These are phyloP conservation scores for Cyberlindnera mrakii DNA, from an alignment of 805 yeast genomes.

Conservation along the genomic window DNA sequence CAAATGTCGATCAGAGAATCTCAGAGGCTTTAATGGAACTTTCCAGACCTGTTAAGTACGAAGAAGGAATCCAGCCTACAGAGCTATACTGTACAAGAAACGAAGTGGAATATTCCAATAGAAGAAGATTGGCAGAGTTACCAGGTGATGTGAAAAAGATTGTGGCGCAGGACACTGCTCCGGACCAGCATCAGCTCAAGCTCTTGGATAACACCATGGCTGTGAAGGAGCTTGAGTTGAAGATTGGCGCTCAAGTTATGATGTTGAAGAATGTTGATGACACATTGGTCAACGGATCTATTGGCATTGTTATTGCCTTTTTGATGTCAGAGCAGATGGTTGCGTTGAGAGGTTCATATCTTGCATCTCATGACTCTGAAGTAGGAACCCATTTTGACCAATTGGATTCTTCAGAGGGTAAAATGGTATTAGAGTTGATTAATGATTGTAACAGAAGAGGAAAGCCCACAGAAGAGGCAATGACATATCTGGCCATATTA, in stretches of 20 bases:
- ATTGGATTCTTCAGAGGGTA: background rate
- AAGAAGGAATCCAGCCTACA: slow-evolving; percentile 82
- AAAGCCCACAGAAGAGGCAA: slow-evolving; percentile 23
- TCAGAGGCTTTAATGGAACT: slow-evolving; percentile 43
- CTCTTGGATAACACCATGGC: slow-evolving; percentile 65
- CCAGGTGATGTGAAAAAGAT: slow-evolving; percentile 41
- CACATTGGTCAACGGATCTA: slow-evolving; percentile 80
- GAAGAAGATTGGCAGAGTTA: slow-evolving; percentile 40
- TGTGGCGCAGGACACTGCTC: slow-evolving; percentile 37
- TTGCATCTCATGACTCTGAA: background rate
- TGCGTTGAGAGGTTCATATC: background rate
- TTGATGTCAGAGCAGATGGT: slow-evolving; percentile 18
- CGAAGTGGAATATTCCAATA: slow-evolving; percentile 80
- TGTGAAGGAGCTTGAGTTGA: slow-evolving; percentile 53
- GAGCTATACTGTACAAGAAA: slow-evolving; percentile 80
- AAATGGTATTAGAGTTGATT: background rate
- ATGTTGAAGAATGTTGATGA: slow-evolving; percentile 77
- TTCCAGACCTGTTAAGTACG: slow-evolving; percentile 50
- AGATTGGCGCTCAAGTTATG: slow-evolving; percentile 93
- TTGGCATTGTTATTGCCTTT: slow-evolving; percentile 61
- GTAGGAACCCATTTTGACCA: background rate
- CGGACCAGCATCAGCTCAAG: slow-evolving; percentile 14
- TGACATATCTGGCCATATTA: background rate
- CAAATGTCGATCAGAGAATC: slow-evolving; percentile 49
- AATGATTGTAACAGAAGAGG: slow-evolving; percentile 30